Evolutionary conservation across 495 filamentous ascomycete genomes (phyloP).

Genomic region (Penicillium alfredii): DNA sequence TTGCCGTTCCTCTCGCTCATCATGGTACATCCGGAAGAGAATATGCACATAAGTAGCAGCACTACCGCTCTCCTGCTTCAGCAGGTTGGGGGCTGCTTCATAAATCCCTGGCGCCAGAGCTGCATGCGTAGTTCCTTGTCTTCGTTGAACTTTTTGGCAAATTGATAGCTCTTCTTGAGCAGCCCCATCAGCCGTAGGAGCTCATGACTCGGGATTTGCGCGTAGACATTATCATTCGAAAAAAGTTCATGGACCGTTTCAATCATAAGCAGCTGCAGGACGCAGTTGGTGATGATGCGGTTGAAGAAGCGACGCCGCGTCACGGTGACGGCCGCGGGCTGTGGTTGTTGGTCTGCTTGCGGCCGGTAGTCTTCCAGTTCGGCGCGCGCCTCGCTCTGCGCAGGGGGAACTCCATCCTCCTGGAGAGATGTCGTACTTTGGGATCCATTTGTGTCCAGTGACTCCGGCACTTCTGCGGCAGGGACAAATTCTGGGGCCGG

Average conservation of each 20-base stretch:
- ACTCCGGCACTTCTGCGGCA: conserved; percentile 36
- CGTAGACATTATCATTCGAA: conserved; percentile 93
- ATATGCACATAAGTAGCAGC: conserved; percentile 93
- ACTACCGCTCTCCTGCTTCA: conserved; percentile 93
- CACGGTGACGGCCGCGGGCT: conserved; percentile 85
- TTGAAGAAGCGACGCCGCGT: conserved; percentile 97
- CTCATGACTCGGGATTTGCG: conserved; percentile 80
- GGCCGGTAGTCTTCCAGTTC: conserved; percentile 89
- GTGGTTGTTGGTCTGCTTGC: conserved; percentile 58
- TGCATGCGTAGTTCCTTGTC: conserved; percentile 94
- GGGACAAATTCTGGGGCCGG: conserved; percentile 22
- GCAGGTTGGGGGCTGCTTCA: conserved; percentile 99
- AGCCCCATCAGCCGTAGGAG: conserved; percentile 88
- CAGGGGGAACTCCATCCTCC: conserved; percentile 36
- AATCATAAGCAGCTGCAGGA: conserved; percentile 96
- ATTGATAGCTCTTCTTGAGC: conserved; percentile 89
- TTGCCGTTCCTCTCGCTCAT: conserved; percentile 74
- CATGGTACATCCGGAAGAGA: conserved; percentile 92
- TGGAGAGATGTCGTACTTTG: conserved; percentile 34
- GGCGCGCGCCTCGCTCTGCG: conserved; percentile 27
- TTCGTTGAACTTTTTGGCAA: conserved; percentile 94
- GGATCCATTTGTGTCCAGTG: conserved; percentile 59
- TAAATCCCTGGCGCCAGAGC: conserved; percentile 95
- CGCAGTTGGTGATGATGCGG: conserved; percentile 98
- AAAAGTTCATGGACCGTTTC: conserved; percentile 98